Evolutionary conservation across 495 filamentous ascomycete species (phyloP).

Genomic region (Neurospora tetraspora): DNA sequence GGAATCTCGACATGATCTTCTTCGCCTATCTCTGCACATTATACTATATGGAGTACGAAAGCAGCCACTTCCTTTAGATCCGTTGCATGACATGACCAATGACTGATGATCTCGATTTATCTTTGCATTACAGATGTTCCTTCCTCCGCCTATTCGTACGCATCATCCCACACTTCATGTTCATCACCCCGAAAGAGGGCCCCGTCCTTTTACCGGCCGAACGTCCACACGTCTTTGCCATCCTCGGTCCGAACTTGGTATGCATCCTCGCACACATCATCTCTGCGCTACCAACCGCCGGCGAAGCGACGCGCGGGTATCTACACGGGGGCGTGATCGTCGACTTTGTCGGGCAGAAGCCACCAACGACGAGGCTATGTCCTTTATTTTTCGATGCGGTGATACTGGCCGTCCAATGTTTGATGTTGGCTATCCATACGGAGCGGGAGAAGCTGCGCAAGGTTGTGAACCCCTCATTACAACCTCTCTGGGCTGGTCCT

Average conservation of each 20-base stretch:
- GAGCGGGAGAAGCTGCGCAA: conserved; percentile 52
- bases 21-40: conserved; percentile 70
- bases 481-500: conserved; percentile 1
- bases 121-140: conserved; percentile 52
- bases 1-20: conserved; percentile 68
- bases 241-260: conserved; percentile 59
- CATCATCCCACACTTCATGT: conserved; percentile 58
- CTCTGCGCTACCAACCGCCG: conserved; percentile 50
- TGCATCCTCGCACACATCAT: conserved; percentile 65
- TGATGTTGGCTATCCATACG: conserved; percentile 64
- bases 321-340: conserved; percentile 77
- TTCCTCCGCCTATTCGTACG: conserved; percentile 62
- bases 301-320: conserved; percentile 69
- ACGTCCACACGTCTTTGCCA: conserved; percentile 57
- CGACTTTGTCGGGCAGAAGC: conserved; percentile 77
- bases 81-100: background rate
- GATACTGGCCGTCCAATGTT: conserved; percentile 56
- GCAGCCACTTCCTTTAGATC: background rate
- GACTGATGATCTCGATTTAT: background rate
- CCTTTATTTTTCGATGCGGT: conserved; percentile 56
- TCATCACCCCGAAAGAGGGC: conserved; percentile 67
- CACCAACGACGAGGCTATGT: conserved; percentile 55
- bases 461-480: conserved; percentile 24
- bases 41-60: conserved; percentile 83
- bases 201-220: conserved; percentile 49